Evolutionary conservation across 169 alveolate species (phyloP), one percentile per base, ranked within the genome.

Genomic region (Eimeria mitis): DNA sequence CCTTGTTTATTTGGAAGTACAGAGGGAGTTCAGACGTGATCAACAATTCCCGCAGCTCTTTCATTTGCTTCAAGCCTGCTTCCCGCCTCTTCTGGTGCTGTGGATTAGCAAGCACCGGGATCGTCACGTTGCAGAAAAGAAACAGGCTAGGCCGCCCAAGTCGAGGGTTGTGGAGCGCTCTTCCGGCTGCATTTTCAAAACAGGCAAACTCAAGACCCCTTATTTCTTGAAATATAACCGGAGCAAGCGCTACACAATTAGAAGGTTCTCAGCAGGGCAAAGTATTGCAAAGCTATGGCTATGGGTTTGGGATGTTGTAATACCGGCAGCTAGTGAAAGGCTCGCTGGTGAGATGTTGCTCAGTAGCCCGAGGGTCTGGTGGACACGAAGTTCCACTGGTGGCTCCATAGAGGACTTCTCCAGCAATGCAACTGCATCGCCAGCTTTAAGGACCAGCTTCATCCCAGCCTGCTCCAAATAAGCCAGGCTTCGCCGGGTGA

Each of bases 301-400:
- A 44, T n/a, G 28, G 5, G 65, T 37, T 25, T 25, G 23, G 59
- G 9, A 25, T 19, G 71, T 40, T 28, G 94, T 54, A 37, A 28
- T 87, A 87, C 94, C 94, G 61, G 94, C 83, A 42, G 83, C 83
- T 23, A 65, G 81, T 23, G 94, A 83, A 75, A 65, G 71, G 94
- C 65, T 63, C 49, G 61, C 94, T 28, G 94, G 94, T 34, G 83
- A 37, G n/a, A 47, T 52, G 94, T 42, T 63, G 63, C 94, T 87
- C 56, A 87, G 75, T 63, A 84, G 94, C 42, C 83, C 94, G 25
- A 65, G 83, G 44, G 94, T 44, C 44, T 25, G 63, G 75, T 83
- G 76, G 21, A 83, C 56, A 65, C 34, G 59, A 9, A 59, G 76
- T 87, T 87, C 83, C 47, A 28, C 54, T 6, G 54, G 81, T 13